phyloP scores from a whole-genome alignment of 164 flowering plant genomes.

The Euptelea pleiosperma region DNA sequence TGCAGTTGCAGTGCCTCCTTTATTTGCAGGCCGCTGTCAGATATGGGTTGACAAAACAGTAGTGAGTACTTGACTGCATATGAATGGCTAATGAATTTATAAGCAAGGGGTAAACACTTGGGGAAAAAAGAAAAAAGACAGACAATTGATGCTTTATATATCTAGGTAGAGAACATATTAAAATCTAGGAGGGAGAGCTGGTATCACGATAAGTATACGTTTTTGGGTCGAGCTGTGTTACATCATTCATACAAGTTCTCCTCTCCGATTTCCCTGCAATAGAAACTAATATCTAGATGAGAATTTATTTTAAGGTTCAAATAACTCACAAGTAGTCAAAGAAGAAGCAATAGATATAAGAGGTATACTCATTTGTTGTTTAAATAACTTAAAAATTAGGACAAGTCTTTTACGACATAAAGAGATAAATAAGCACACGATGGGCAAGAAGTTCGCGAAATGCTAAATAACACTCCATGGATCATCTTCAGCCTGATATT shows the following conservation, averaged over 20 bases:
- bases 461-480: too few relatives aligned
- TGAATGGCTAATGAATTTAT: background rate
- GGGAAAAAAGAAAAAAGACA: background rate
- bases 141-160: background rate
- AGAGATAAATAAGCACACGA: background rate
- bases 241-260: conserved; percentile 24
- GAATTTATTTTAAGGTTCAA: background rate
- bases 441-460: background rate
- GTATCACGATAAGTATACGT: conserved; percentile 28
- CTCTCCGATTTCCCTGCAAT: conserved; percentile 52
- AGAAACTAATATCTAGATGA: background rate
- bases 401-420: background rate
- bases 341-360: too few relatives aligned
- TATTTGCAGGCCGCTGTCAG: conserved; percentile 55
- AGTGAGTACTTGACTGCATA: background rate
- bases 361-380: background rate
- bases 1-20: conserved; percentile 73
- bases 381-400: background rate
- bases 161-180: background rate
- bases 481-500: too few relatives aligned
- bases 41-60: background rate
- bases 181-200: background rate
- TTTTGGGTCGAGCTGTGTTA: conserved; percentile 39
- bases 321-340: background rate
- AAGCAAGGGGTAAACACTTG: too few relatives aligned